These are phyloP conservation scores for Yamadazyma epiphylla DNA, from an alignment of 1,139 yeast genomes.

Conservation along the genomic window DNA sequence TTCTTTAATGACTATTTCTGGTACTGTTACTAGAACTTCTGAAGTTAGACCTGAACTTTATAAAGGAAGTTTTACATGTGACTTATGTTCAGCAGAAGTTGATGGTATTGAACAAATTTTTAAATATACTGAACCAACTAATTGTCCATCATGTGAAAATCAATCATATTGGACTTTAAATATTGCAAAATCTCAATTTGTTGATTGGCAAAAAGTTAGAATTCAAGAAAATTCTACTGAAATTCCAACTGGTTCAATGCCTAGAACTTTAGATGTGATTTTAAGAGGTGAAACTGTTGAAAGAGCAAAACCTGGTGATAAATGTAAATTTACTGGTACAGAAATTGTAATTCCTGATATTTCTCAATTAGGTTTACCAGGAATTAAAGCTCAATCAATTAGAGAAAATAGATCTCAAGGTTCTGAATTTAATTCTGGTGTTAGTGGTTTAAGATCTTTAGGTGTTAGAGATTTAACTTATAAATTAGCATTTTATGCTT, in stretches of 20 bases:
- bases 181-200: constrained; percentile 77
- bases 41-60: constrained; percentile 96
- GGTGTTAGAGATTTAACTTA: constrained; percentile 96
- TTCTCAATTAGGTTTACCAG: constrained; percentile 93
- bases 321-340: constrained; percentile 91
- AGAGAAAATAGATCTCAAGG: constrained; percentile 60
- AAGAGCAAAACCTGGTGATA: constrained; percentile 96
- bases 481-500: constrained; percentile 85
- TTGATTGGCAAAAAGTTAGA: constrained; percentile 97
- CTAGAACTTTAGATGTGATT: constrained; percentile 91
- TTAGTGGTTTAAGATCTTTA: constrained; percentile 76
- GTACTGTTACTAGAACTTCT: constrained; percentile 94
- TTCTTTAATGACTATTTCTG: constrained; percentile 77
- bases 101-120: constrained; percentile 92
- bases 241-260: constrained; percentile 99
- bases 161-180: constrained; percentile 83
- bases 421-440: constrained; percentile 80
- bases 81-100: constrained; percentile 77
- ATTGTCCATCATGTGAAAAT: constrained; percentile 88
- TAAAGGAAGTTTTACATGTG: constrained; percentile 87
- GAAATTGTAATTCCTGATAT: constrained; percentile 96
- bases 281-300: constrained; percentile 94
- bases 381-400: constrained; percentile 82
- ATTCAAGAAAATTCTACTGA: constrained; percentile 94
- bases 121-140: constrained; percentile 92